These are phyloP conservation scores for Schwanniomyces pseudopolymorphus DNA, from an alignment of 805 yeast genomes.

Conservation along the genomic window DNA sequence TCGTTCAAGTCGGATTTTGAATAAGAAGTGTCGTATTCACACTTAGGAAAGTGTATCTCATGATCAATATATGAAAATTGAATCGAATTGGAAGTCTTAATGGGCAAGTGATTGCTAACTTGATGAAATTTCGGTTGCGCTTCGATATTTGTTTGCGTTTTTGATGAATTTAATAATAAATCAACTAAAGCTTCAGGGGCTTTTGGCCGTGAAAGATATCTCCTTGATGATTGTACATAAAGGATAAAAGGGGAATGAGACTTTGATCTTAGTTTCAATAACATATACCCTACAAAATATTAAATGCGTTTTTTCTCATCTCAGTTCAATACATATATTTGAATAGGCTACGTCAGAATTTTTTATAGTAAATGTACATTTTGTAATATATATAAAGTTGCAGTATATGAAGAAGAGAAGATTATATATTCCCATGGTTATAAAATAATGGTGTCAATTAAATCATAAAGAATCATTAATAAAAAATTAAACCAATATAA, in stretches of 20 bases:
- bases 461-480: constrained; percentile 1
- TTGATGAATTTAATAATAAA: constrained; percentile 3
- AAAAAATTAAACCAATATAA: background rate
- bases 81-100: background rate
- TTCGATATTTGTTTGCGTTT: background rate
- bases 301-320: background rate
- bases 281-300: background rate
- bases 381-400: constrained; percentile 9
- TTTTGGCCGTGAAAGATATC: background rate
- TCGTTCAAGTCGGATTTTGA: background rate
- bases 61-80: background rate
- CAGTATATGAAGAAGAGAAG: constrained; percentile 2
- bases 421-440: background rate
- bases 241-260: background rate
- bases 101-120: background rate
- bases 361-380: constrained; percentile 11
- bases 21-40: background rate
- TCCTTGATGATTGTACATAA: background rate
- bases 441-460: background rate
- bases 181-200: constrained; percentile 1
- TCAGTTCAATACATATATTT: background rate
- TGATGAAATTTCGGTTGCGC: background rate
- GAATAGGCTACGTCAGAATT: background rate
- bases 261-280: background rate
- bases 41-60: background rate